These are phyloP conservation scores for Musa schizocarpa DNA, from an alignment of 176 grass and related monocot genomes.

Conservation along the genomic window DNA sequence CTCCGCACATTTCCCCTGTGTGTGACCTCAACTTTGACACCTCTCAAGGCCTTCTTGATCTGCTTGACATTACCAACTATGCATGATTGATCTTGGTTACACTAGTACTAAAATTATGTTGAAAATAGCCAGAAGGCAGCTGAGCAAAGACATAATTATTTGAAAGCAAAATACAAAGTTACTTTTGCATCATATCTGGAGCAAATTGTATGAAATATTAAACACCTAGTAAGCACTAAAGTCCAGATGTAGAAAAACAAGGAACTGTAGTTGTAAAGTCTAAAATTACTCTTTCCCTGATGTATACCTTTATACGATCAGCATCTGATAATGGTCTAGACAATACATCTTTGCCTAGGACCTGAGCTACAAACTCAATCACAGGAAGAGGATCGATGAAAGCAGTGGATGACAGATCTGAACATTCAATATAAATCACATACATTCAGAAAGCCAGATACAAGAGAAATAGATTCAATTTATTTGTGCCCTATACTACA, in stretches of 20 bases:
- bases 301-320: constrained; percentile 38
- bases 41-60: constrained; percentile 90
- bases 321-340: constrained; percentile 15
- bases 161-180: too few relatives aligned
- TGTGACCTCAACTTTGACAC: constrained; percentile 98
- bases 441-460: not conserved
- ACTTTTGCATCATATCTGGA: too few relatives aligned
- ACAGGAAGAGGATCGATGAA: constrained; percentile 40
- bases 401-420: constrained; percentile 49
- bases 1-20: constrained; percentile 93
- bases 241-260: not conserved
- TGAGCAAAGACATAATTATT: too few relatives aligned
- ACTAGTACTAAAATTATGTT: not conserved
- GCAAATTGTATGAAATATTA: too few relatives aligned
- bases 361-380: constrained; percentile 25
- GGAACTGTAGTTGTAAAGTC: not conserved
- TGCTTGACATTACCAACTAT: constrained; percentile 25
- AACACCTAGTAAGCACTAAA: too few relatives aligned
- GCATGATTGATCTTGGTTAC: constrained; percentile 2
- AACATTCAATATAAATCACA: constrained; percentile 4
- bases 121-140: constrained; percentile 4
- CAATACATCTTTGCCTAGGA: constrained; percentile 29
- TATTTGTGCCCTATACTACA: not conserved
- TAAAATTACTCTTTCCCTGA: not conserved
- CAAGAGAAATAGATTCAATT: not conserved